Conservation (phyloP, 2,329 filamentous ascomycete genomes). For the Epichloe gansuensis region DNA sequence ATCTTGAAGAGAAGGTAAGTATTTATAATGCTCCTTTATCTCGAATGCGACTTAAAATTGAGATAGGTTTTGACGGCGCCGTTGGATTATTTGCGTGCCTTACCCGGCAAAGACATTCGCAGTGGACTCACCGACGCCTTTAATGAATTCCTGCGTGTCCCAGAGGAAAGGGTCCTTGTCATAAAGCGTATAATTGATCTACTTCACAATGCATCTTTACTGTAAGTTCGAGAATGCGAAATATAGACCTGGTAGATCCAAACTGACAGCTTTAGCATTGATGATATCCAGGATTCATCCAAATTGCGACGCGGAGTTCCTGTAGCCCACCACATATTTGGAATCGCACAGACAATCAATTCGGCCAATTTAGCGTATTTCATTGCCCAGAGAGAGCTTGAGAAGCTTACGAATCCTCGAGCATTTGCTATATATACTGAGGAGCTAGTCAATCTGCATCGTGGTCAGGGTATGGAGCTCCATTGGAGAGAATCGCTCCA, state of each 20-base stretch:
- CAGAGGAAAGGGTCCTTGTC: constrained; percentile 49
- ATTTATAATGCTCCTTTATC: background rate
- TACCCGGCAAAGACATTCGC: constrained; percentile 1
- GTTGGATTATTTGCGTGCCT: constrained; percentile 1
- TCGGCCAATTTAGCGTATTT: constrained; percentile 37
- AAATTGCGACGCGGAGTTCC: constrained; percentile 33
- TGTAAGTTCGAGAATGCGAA: constrained; percentile 1
- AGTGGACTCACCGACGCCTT: constrained; percentile 36
- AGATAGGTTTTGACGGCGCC: background rate
- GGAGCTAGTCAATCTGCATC: constrained; percentile 65
- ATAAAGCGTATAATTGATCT: constrained; percentile 67
- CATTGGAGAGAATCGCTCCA: constrained; percentile 72
- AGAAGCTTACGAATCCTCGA: constrained; percentile 47
- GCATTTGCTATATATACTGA: constrained; percentile 62
- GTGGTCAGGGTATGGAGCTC: constrained; percentile 75
- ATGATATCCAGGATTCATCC: constrained; percentile 37
- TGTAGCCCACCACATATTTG: constrained; percentile 36
- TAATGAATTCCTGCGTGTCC: constrained; percentile 62
- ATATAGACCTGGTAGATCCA: background rate
- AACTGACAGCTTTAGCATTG: constrained; percentile 37
- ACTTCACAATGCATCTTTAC: constrained; percentile 47
- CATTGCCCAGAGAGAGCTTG: constrained; percentile 25
- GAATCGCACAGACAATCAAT: constrained; percentile 38
- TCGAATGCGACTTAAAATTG: background rate
- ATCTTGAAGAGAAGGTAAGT: background rate